These are phyloP conservation scores for Nakazawaea pomicola DNA, from an alignment of 805 yeast genomes.

Conservation along the genomic window DNA sequence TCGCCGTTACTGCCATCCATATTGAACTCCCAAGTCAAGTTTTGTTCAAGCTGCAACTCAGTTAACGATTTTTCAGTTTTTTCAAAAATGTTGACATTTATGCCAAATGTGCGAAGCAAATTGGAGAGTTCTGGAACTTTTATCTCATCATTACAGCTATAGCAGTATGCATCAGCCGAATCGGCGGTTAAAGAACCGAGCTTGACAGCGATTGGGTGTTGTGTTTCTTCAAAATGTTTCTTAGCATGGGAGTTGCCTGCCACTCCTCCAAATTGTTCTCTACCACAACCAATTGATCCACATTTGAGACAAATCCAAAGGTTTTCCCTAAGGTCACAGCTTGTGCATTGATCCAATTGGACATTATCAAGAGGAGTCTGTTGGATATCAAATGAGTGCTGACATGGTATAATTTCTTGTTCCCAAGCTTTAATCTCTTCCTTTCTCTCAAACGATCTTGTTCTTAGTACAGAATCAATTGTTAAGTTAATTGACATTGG, in stretches of 20 bases:
- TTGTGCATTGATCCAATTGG: slow-evolving; percentile 41
- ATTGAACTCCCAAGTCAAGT: slow-evolving; percentile 87
- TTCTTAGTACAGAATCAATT: slow-evolving; percentile 41
- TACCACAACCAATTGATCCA: slow-evolving; percentile 92
- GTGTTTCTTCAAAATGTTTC: slow-evolving; percentile 48
- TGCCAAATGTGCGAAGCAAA: slow-evolving; percentile 56
- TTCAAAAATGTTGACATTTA: slow-evolving; percentile 47
- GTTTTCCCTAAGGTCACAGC: slow-evolving; percentile 67
- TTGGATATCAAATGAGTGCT: slow-evolving; percentile 57
- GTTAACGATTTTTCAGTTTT: slow-evolving; percentile 87
- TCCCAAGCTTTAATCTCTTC: slow-evolving; percentile 90
- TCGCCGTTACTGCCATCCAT: slow-evolving; percentile 71
- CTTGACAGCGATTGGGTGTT: slow-evolving; percentile 84
- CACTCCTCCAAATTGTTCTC: slow-evolving; percentile 89
- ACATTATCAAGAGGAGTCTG: slow-evolving; percentile 27
- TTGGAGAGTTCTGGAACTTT: slow-evolving; percentile 55
- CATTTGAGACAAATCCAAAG: slow-evolving; percentile 91
- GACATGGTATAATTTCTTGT: slow-evolving; percentile 76
- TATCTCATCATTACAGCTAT: slow-evolving; percentile 84
- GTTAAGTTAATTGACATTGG: slow-evolving; percentile 26
- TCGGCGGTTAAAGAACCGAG: slow-evolving; percentile 81
- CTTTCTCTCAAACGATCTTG: slow-evolving; percentile 54
- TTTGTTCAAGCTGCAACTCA: slow-evolving; percentile 90
- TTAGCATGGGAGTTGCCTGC: slow-evolving; percentile 95
- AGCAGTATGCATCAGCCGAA: slow-evolving; percentile 85